Evolutionary conservation across 2,329 filamentous ascomycete genomes (phyloP).

Genomic region (Camptophora hylomeconis): DNA sequence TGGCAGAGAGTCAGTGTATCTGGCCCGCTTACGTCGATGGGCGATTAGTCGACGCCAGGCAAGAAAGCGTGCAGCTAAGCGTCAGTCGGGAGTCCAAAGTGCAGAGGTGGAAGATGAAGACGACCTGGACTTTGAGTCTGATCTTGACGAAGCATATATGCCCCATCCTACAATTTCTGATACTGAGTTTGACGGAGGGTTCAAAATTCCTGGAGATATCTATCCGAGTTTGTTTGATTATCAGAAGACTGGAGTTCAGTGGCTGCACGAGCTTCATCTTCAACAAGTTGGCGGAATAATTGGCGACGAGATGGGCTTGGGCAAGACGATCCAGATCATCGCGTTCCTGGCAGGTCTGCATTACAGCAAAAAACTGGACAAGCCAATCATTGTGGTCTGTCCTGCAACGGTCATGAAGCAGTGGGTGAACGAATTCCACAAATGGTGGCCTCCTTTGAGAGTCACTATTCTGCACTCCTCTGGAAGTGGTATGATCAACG

Average conservation of each 20-base stretch:
- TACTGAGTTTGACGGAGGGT: conserved; percentile 57
- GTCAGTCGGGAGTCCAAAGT: conserved; percentile 22
- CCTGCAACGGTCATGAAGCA: conserved; percentile 91
- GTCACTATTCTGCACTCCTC: conserved; percentile 93
- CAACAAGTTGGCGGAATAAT: conserved; percentile 89
- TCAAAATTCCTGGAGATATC: conserved; percentile 82
- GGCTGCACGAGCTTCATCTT: conserved; percentile 83
- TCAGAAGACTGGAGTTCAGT: conserved; percentile 92
- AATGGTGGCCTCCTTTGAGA: conserved; percentile 97
- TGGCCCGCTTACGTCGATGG: conserved; percentile 64
- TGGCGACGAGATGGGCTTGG: conserved; percentile 97
- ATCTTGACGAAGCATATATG: conserved; percentile 61
- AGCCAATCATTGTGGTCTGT: conserved; percentile 81
- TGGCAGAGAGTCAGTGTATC: conserved; percentile 73
- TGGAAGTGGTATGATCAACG: conserved; percentile 88
- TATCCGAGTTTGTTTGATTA: conserved; percentile 89
- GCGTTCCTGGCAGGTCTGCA: conserved; percentile 83
- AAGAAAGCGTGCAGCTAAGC: conserved; percentile 31
- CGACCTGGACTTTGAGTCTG: conserved; percentile 12
- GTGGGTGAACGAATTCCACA: conserved; percentile 97
- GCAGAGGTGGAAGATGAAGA: conserved; percentile 30
- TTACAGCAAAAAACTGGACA: conserved; percentile 72
- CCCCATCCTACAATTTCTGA: conserved; percentile 75
- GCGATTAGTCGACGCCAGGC: conserved; percentile 49
- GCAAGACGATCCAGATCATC: conserved; percentile 75